A percentile compares a stretch with the other conserved stretches of the same genome.
Evolutionary conservation across 441 rosid genomes (phyloP).

Genomic region (Adansonia gregorii): DNA sequence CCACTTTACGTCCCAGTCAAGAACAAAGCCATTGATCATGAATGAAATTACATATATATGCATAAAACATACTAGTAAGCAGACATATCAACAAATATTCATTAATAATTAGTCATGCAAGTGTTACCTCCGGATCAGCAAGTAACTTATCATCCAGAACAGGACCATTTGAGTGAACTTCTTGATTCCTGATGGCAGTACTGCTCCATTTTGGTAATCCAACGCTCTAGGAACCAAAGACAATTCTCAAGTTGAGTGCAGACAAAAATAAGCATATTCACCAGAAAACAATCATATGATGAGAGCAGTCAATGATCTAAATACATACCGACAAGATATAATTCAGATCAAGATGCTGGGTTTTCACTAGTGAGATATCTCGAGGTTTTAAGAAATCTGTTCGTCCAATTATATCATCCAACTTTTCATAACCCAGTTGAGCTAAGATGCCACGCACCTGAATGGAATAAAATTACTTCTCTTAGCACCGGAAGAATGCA

Average conservation of each 20-base stretch:
- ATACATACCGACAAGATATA: constrained; percentile 77
- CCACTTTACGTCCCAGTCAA: constrained; percentile 2
- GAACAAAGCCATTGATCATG: background rate
- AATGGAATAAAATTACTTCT: constrained; percentile 16
- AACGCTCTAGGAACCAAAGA: constrained; percentile 53
- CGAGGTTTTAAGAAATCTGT: constrained; percentile 76
- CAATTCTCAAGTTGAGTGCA: constrained; percentile 25
- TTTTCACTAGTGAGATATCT: constrained; percentile 91
- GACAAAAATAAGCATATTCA: constrained; percentile 10
- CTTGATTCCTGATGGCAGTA: constrained; percentile 84
- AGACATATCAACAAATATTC: background rate
- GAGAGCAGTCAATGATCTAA: constrained; percentile 20
- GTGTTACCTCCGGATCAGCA: constrained; percentile 81
- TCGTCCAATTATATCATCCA: constrained; percentile 91
- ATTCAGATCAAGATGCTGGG: constrained; percentile 93
- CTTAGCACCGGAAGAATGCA: background rate
- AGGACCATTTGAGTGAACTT: constrained; percentile 85
- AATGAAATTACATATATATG: background rate
- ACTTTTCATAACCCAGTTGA: constrained; percentile 80
- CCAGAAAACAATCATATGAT: constrained; percentile 15
- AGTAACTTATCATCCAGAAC: constrained; percentile 83
- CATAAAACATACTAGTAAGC: background rate
- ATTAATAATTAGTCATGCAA: background rate
- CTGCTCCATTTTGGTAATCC: constrained; percentile 93
- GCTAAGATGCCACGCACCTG: constrained; percentile 97